phyloP scores from a whole-genome alignment of 768 basidiomycete genomes.

The Infundibulicybe gibba region DNA sequence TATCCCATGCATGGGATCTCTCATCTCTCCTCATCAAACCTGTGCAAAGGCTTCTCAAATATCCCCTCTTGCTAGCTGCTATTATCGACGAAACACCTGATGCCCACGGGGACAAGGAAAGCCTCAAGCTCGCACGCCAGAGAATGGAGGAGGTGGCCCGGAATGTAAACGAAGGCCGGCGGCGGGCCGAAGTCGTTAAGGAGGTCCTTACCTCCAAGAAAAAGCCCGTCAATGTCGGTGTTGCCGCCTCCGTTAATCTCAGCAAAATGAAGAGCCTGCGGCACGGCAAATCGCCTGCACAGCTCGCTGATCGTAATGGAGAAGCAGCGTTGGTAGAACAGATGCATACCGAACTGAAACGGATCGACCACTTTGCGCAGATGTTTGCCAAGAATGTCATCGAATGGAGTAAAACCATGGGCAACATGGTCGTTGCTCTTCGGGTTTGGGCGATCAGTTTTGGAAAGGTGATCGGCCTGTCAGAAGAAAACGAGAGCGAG shows the following conservation, averaged over 20 bases:
- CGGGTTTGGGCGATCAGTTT: constrained; percentile 64
- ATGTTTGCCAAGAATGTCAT: constrained; percentile 59
- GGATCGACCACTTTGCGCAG: constrained; percentile 54
- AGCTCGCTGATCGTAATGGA: constrained; percentile 20
- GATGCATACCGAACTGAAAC: constrained; percentile 54
- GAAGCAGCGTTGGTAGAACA: constrained; percentile 51
- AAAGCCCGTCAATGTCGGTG: constrained; percentile 27
- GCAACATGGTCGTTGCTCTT: constrained; percentile 44
- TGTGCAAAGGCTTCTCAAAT: constrained; percentile 93
- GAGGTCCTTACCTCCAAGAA: constrained; percentile 56
- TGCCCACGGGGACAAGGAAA: constrained; percentile 60
- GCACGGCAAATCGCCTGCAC: constrained; percentile 1
- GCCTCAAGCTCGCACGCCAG: constrained; percentile 46
- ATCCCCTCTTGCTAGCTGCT: constrained; percentile 78
- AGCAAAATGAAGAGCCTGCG: constrained; percentile 12
- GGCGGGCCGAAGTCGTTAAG: constrained; percentile 76
- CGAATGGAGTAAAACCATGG: constrained; percentile 58
- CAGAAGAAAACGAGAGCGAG: constrained; percentile 43
- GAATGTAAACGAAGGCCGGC: constrained; percentile 74
- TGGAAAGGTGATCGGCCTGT: constrained; percentile 62
- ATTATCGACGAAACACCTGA: constrained; percentile 76
- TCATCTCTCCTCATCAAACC: constrained; percentile 95
- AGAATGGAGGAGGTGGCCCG: constrained; percentile 71
- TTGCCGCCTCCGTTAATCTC: constrained; percentile 2
- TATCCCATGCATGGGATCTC: constrained; percentile 91